These are phyloP conservation scores for Trichoderma oligosporum DNA, from an alignment of 2,329 filamentous ascomycete species.

Conservation along the genomic window DNA sequence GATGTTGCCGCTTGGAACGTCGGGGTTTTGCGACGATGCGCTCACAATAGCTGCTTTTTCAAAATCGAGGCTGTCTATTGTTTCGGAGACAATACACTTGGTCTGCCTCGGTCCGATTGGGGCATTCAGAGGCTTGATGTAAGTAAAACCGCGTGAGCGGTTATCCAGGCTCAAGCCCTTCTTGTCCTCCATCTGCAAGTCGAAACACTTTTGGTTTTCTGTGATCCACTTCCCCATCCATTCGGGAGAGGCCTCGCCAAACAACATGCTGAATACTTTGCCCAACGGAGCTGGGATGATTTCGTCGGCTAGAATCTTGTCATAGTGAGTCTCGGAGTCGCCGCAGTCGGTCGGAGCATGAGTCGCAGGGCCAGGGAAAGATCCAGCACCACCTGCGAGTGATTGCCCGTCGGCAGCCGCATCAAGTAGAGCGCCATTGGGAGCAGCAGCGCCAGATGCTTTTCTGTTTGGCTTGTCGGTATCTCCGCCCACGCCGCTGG, in stretches of 20 bases:
- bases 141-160: conserved; percentile 71
- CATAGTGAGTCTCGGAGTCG: conserved; percentile 74
- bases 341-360: conserved; percentile 84
- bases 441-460: conserved; percentile 53
- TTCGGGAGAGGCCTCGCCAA: conserved; percentile 70
- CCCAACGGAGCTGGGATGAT: conserved; percentile 81
- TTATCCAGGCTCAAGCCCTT: conserved; percentile 72
- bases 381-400: conserved; percentile 42
- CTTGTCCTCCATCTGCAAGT: conserved; percentile 84
- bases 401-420: conserved; percentile 48
- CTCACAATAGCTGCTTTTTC: conserved; percentile 84
- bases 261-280: conserved; percentile 84
- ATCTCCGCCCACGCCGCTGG: conserved; percentile 43
- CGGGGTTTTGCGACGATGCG: conserved; percentile 81
- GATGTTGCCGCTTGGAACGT: conserved; percentile 89
- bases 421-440: conserved; percentile 45
- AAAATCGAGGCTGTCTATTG: conserved; percentile 76
- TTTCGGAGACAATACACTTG: conserved; percentile 86
- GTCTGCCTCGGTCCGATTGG: conserved; percentile 90
- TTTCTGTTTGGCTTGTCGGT: conserved; percentile 68
- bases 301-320: conserved; percentile 81
- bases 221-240: conserved; percentile 88
- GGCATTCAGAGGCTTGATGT: conserved; percentile 84
- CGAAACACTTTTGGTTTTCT: conserved; percentile 81
- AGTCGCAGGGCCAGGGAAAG: conserved; percentile 80